phyloP scores from a whole-genome alignment of 2,329 filamentous ascomycete species.

The Aspergillus arachidicola region DNA sequence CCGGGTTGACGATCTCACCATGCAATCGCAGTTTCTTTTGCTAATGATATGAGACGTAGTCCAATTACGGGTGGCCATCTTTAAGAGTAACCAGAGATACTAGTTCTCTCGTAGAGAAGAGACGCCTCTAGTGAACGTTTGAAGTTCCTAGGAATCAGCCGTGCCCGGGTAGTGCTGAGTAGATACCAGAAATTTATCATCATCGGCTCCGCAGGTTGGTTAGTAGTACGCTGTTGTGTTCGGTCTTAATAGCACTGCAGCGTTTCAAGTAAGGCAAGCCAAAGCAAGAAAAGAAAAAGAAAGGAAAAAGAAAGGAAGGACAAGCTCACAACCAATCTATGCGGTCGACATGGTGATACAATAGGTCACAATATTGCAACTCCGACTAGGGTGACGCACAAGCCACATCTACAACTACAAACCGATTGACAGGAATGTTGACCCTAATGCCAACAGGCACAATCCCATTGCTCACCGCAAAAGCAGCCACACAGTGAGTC shows the following conservation, averaged over 20 bases:
- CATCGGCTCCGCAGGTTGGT: background rate
- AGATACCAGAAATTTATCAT: background rate
- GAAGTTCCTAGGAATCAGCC: background rate
- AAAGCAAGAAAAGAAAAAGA: background rate
- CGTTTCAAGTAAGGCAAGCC: background rate
- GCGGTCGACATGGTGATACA: background rate
- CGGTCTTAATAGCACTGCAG: background rate
- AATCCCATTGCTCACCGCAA: conserved; percentile 8
- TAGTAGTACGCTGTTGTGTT: background rate
- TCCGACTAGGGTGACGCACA: background rate
- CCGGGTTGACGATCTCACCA: background rate
- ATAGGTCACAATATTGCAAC: background rate
- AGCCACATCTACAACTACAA: background rate
- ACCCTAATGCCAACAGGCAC: background rate
- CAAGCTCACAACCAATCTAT: background rate
- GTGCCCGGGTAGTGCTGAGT: background rate
- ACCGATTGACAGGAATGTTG: background rate
- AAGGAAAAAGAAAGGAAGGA: background rate
- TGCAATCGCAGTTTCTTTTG: background rate
- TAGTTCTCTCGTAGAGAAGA: background rate
- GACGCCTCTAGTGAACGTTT: background rate
- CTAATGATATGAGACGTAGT: background rate
- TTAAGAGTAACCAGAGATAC: background rate
- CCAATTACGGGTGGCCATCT: background rate
- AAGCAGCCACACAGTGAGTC: background rate